Evolutionary conservation across 305 asterid species (phyloP).

Genomic region (Plantago lanceolata): DNA sequence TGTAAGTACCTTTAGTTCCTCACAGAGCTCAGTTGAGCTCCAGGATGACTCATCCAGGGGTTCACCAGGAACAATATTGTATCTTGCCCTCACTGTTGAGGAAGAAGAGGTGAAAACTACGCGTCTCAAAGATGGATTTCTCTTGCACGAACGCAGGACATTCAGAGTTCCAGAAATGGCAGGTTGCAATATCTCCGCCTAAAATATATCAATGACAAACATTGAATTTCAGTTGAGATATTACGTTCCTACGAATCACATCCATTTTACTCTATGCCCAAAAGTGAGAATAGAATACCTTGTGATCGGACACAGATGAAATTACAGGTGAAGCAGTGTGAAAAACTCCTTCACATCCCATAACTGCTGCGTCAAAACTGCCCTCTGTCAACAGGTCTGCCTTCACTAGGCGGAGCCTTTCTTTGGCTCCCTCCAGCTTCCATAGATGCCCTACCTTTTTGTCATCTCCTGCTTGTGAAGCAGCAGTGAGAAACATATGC

Average conservation of each 20-base stretch:
- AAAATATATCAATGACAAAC: conserved; percentile 3
- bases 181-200: conserved; percentile 75
- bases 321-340: conserved; percentile 67
- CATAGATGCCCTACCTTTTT: conserved; percentile 68
- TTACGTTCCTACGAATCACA: background rate
- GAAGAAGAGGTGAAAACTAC: conserved; percentile 90
- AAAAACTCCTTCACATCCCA: conserved; percentile 53
- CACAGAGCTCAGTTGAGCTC: conserved; percentile 70
- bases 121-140: conserved; percentile 59
- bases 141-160: conserved; percentile 75
- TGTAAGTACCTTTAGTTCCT: conserved; percentile 47
- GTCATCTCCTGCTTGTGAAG: conserved; percentile 41
- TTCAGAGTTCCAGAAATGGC: conserved; percentile 86
- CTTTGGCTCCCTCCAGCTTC: conserved; percentile 56
- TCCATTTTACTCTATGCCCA: background rate
- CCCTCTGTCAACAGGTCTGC: conserved; percentile 54
- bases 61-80: conserved; percentile 41
- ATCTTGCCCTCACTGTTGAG: conserved; percentile 63
- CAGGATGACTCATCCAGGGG: conserved; percentile 82
- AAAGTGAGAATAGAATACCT: conserved; percentile 35
- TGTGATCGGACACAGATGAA: conserved; percentile 47
- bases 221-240: background rate
- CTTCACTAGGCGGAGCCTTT: conserved; percentile 41
- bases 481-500: background rate
- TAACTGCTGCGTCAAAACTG: conserved; percentile 49